Evolutionary conservation across 2,329 filamentous ascomycete species (phyloP), one percentile per base, ranked within the genome.

Genomic region (Pestalotiopsis sp.): DNA sequence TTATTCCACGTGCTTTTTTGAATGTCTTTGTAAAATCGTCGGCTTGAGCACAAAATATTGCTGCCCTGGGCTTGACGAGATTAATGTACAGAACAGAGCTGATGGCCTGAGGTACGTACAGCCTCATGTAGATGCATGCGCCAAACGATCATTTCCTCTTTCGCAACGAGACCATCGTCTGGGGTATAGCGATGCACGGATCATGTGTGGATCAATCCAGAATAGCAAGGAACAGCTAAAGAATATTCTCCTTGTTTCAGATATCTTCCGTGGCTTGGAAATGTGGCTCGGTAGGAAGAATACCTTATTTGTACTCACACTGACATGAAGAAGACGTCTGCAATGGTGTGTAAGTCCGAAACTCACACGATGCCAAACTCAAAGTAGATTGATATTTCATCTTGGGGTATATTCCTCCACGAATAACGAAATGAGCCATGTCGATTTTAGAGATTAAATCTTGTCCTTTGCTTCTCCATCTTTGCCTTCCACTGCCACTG

Each of bases 401-500:
- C 25, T 17, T 20, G 14, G 14, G 59, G 31, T 62, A 62, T 62
- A 62, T 4, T 62, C 59, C 36, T 62, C 13, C 31, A 62, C 11
- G 7, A 17, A n/a, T 9, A 20, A 12, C 17, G 9, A 62, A 62
- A 36, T 3, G 12, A 52, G 45, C 45, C 27, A 36, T n/a, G 4
- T 23, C 12, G 23, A 9, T n/a, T 13, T 23, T 86, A 98, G 78
- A 99, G 85, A 81, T 97, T 96, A 84, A 98, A 99, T 79, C 93
- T 91, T 73, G 95, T 98, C 76, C 96, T 87, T 77, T 93, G 86
- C 85, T 98, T 98, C 84, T 99, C 96, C 91, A 96, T 97, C 78
- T 91, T 90, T 12, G 93, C 92, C 83, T 97, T 97, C 96, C 96
- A 99, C 79, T 98, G 90, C 95, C 96, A 98, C 77, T 97, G 93